Base-by-base conservation (phyloP, 805 yeast genomes). In the Nakazawaea wyomingensis region DNA sequence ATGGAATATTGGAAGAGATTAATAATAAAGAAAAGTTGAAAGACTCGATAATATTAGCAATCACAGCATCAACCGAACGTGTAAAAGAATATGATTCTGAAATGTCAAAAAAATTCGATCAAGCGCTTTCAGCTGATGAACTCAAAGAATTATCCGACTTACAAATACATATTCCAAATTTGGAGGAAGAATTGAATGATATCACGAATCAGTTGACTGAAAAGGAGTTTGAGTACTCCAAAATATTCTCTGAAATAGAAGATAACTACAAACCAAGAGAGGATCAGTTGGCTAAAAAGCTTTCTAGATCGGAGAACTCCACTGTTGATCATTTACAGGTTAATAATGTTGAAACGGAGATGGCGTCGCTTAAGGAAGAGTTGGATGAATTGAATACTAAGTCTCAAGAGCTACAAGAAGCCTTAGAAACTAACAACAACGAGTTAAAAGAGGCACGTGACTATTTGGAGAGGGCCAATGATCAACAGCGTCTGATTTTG, bases 211-310 rank as follows among this genome's bases (percentile, higher is more conserved):
- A 60, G 30, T 59, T 78, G 17, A 57, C 72, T 0, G 65, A 60
- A 1, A 47, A 75, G 4, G 83, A 80, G 47, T 60, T 78, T 10
- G 62, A 67, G 14, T 57, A 76, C 13, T 66, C 76, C 0, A 56
- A 62, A 1, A 50, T 75, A 7, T 74, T 75, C 36, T 68, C 83
- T 2, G 88, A 81, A 47, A 56, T 86, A 32, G 59, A 65, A n/a
- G 78, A 80, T 24, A 80, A 72, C 39, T 64, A 80, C 35, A 61
- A 69, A 33, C 85, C 87, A 10, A 76, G 76, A 45, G 58, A 66
- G 43, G 62, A 61, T 19, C 72, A 72, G 29, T 47, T 77, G 14
- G 47, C 46, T 41, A 54, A 50, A 32, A 39, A 50, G 47, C 54
- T 36, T 42, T 34, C 14, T 54, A 49, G 48, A 20, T 47, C 41